Evolutionary conservation across 371 early-diverging fungal genomes (phyloP).

Genomic region (Conidiobolus incongruus): DNA sequence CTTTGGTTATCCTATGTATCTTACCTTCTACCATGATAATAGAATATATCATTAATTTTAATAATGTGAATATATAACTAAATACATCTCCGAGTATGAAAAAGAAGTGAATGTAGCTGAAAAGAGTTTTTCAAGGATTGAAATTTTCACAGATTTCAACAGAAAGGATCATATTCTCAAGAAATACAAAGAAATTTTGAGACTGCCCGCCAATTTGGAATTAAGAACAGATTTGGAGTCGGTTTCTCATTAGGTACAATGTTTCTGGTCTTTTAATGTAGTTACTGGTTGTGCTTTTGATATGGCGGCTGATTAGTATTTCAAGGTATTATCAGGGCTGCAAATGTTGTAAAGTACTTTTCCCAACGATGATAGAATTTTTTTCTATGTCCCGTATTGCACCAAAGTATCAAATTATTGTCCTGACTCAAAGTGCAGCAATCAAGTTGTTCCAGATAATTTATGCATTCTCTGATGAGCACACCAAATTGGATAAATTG

Average conservation of each 20-base stretch:
- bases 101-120: constrained; percentile 46
- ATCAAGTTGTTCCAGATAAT: constrained; percentile 36
- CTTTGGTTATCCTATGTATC: constrained; percentile 42
- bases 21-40: constrained; percentile 11
- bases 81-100: constrained; percentile 28
- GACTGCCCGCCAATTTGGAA: constrained; percentile 27
- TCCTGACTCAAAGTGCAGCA: constrained; percentile 33
- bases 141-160: constrained; percentile 71
- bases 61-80: constrained; percentile 19
- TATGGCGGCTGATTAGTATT: constrained; percentile 23
- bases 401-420: constrained; percentile 28
- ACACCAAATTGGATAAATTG: constrained; percentile 18
- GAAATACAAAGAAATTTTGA: constrained; percentile 28
- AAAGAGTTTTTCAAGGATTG: constrained; percentile 62
- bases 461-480: constrained; percentile 24
- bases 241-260: constrained; percentile 31
- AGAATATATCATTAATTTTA: constrained; percentile 36
- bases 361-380: constrained; percentile 22
- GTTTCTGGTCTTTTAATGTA: constrained; percentile 30
- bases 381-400: constrained; percentile 21
- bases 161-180: constrained; percentile 38
- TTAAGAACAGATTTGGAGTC: constrained; percentile 20
- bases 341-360: constrained; percentile 20
- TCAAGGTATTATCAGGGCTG: constrained; percentile 13
- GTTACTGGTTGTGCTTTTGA: constrained; percentile 42